phyloP scores from a whole-genome alignment of 2,329 filamentous ascomycete genomes.

The Neocatenulostroma microsporum region DNA sequence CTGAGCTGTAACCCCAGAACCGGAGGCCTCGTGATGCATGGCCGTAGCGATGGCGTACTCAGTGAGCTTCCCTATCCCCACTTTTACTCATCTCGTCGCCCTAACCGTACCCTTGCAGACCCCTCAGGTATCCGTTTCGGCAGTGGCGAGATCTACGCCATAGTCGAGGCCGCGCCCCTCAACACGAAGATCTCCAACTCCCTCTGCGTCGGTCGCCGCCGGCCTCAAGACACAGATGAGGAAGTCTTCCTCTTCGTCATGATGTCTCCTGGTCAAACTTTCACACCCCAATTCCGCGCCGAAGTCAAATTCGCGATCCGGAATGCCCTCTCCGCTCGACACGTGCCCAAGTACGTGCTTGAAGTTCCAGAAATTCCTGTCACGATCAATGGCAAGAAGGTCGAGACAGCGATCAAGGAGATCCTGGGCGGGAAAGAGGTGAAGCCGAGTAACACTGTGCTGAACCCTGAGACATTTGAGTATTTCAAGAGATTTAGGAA shows the following conservation, averaged over 20 bases:
- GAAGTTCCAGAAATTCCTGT: constrained; percentile 34
- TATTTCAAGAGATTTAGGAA: constrained; percentile 31
- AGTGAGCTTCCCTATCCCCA: constrained; percentile 20
- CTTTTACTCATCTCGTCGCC: too few species aligned
- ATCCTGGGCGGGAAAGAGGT: constrained; percentile 33
- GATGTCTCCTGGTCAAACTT: constrained; percentile 22
- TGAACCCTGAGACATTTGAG: constrained; percentile 32
- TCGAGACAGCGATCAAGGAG: constrained; percentile 39
- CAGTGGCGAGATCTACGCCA: constrained; percentile 41
- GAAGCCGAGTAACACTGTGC: constrained; percentile 32
- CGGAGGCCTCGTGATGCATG: constrained; percentile 37
- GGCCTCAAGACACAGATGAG: constrained; percentile 32
- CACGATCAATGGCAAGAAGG: constrained; percentile 44
- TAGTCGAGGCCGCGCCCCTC: constrained; percentile 37
- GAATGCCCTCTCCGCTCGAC: constrained; percentile 25
- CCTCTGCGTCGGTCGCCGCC: constrained; percentile 33
- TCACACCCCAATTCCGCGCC: constrained; percentile 21
- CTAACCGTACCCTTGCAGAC: too few species aligned
- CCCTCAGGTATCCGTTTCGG: constrained; percentile 43
- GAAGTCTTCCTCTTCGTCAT: constrained; percentile 36
- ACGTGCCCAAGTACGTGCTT: constrained; percentile 37
- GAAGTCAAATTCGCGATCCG: constrained; percentile 24
- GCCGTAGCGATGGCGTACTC: constrained; percentile 40
- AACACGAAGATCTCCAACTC: constrained; percentile 31
- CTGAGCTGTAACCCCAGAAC: constrained; percentile 37